phyloP scores from a whole-genome alignment of 169 alveolate genomes.

The Plasmodium reichenowi region DNA sequence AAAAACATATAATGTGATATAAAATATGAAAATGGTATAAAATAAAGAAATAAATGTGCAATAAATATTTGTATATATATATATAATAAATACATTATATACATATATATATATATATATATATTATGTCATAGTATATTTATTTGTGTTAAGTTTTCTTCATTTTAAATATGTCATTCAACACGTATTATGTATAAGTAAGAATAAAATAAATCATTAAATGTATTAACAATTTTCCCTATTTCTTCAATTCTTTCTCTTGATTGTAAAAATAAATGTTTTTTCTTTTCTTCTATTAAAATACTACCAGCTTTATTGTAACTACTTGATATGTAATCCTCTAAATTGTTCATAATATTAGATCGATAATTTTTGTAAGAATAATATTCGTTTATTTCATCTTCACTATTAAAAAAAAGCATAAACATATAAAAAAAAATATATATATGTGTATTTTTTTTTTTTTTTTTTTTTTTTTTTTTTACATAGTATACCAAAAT shows the following conservation, averaged over 20 bases:
- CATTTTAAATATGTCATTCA: background rate
- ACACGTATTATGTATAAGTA: constrained; percentile 26
- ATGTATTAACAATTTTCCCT: constrained; percentile 42
- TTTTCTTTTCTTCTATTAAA: constrained; percentile 70
- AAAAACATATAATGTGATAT: too few species aligned
- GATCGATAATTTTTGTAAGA: constrained; percentile 49
- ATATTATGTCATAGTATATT: too few species aligned
- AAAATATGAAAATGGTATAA: too few species aligned
- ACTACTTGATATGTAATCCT: constrained; percentile 55
- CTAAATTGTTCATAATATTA: constrained; percentile 49
- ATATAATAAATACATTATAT: too few species aligned
- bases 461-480: background rate
- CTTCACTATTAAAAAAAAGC: constrained; percentile 27
- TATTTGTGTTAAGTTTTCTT: too few species aligned
- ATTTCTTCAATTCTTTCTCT: constrained; percentile 58
- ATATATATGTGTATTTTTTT: background rate
- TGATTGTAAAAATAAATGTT: constrained; percentile 45
- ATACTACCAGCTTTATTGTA: constrained; percentile 34
- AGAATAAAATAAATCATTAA: constrained; percentile 52
- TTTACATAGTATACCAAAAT: background rate
- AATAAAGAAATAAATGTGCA: too few species aligned
- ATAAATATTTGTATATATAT: too few species aligned
- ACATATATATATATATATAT: too few species aligned
- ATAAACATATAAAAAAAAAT: background rate
- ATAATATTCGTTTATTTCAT: constrained; percentile 67